Conservation (phyloP, 306 rosid species). For the Malus sylvestris region DNA sequence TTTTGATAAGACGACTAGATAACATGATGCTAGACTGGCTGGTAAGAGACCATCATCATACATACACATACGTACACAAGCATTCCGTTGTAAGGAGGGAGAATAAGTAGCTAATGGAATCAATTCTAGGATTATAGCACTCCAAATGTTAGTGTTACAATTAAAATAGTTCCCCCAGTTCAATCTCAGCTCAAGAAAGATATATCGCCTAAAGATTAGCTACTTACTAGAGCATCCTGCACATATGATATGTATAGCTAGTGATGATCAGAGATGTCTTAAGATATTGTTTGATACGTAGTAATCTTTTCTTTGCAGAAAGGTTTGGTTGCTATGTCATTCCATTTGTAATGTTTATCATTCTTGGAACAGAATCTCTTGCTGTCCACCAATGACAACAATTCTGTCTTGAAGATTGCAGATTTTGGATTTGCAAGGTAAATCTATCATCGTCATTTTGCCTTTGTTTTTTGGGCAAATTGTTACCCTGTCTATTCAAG, state of each 20-base stretch:
- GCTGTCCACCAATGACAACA: slow-evolving; percentile 65
- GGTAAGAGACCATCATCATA: not conserved
- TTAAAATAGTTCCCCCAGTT: not conserved
- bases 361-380: slow-evolving; percentile 90
- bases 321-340: slow-evolving; percentile 31
- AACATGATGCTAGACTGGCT: not conserved
- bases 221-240: not conserved
- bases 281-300: slow-evolving; percentile 14
- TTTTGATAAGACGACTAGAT: not conserved
- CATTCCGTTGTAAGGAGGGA: not conserved
- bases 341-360: slow-evolving; percentile 31
- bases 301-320: slow-evolving; percentile 25
- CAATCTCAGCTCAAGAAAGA: not conserved
- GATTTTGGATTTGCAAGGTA: slow-evolving; percentile 99
- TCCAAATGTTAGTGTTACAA: not conserved
- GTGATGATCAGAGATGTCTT: not conserved
- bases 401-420: slow-evolving; percentile 83
- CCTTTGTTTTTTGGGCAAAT: not conserved
- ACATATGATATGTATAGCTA: not conserved
- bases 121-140: not conserved
- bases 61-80: not conserved
- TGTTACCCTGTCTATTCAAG: not conserved
- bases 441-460: not conserved
- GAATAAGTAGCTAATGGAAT: not conserved
- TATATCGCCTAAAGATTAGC: not conserved